phyloP scores from a whole-genome alignment of 768 basidiomycete genomes.

The Kwoniella newhampshirensis region DNA sequence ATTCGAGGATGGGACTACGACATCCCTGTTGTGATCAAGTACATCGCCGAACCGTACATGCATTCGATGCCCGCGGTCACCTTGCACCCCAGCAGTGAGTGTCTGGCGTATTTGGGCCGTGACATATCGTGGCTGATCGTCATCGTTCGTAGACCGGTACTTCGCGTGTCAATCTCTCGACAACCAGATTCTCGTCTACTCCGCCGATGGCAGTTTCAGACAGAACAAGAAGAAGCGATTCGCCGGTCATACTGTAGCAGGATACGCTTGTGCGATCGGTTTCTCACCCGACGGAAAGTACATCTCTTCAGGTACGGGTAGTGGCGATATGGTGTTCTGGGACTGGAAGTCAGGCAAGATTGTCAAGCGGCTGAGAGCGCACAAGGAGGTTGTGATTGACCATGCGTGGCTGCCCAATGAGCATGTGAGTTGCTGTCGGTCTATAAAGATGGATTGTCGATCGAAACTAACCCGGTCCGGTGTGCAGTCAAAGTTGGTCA shows the following conservation, averaged over 20 bases:
- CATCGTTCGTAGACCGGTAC: conserved; percentile 69
- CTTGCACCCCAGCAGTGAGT: conserved; percentile 88
- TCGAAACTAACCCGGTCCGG: not conserved
- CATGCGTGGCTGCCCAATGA: conserved; percentile 99
- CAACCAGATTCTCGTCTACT: conserved; percentile 96
- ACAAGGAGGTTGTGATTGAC: conserved; percentile 93
- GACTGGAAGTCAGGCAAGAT: conserved; percentile 99
- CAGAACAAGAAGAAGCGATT: conserved; percentile 99
- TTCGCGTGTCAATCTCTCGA: conserved; percentile 97
- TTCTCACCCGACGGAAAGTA: conserved; percentile 98
- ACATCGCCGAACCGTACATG: conserved; percentile 99
- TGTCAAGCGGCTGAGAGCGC: conserved; percentile 82
- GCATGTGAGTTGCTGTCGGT: conserved; percentile 75
- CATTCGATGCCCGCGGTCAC: conserved; percentile 99
- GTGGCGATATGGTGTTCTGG: conserved; percentile 96
- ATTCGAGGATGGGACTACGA: conserved; percentile 99
- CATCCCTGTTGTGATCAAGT: conserved; percentile 98
- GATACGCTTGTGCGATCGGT: conserved; percentile 94
- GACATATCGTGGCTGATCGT: not conserved
- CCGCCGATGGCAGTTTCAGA: conserved; percentile 88
- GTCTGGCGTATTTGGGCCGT: not conserved
- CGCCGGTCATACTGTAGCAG: conserved; percentile 93
- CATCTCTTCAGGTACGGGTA: conserved; percentile 94
- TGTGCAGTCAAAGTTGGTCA: conserved; percentile 86
- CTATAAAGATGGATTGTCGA: too few species aligned